phyloP scores from a whole-genome alignment of 139 green algal genomes.

The Spirogloea muscicola region DNA sequence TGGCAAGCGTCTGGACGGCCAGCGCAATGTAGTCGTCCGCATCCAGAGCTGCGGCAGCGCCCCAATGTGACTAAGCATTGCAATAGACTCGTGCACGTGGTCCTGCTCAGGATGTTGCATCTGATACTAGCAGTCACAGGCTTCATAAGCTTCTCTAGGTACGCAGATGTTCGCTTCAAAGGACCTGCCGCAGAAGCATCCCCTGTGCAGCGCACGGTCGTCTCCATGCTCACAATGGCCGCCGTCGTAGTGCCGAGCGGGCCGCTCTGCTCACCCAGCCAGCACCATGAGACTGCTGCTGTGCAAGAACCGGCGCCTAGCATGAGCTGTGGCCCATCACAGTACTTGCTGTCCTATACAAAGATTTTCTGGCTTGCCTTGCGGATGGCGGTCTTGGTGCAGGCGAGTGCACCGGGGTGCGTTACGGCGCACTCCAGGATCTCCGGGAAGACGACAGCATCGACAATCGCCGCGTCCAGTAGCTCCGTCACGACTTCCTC shows the following conservation, averaged over 20 bases:
- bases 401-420: conserved; percentile 35
- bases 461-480: no score
- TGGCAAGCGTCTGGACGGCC: conserved; percentile 10
- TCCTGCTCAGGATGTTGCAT: neutral
- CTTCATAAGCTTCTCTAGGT: neutral
- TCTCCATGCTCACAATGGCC: conserved; percentile 30
- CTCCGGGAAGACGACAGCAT: conserved; percentile 15
- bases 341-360: no score
- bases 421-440: conserved; percentile 21
- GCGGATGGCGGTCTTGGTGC: conserved; percentile 24
- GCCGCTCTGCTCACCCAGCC: no score
- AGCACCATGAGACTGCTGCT: no score
- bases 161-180: neutral
- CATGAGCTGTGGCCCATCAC: no score
- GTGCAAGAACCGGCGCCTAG: no score
- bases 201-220: conserved; percentile 33
- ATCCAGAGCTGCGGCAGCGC: neutral
- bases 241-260: no score
- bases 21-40: conserved; percentile 42
- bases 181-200: no score
- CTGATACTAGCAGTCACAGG: no score
- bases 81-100: no score
- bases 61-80: neutral
- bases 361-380: no score
- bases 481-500: no score